Base-by-base conservation (phyloP, 176 grass and related monocot genomes). In the Oryza nivara region DNA sequence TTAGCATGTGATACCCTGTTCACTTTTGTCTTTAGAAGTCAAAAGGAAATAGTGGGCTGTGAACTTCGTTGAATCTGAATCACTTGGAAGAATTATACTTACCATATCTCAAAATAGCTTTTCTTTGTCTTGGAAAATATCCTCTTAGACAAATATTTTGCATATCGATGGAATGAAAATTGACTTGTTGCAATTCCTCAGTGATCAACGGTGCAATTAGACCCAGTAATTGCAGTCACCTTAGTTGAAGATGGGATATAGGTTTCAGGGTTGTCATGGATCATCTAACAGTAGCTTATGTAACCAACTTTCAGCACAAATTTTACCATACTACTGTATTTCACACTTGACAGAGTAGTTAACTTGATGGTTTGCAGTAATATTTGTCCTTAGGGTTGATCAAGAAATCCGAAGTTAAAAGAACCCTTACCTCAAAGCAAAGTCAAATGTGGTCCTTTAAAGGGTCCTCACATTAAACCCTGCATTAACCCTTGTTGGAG, bases 361-460 rank as follows among this genome's bases (percentile, higher is more conserved):
- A 56, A 20, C 9, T 68, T 61, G 5, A 7, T 11, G 1, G 2
- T 73, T 72, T 67, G 13, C n/a, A 52, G 54, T 30, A 34, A 9
- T 25, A 56, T 54, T 13, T 83, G 6, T 11, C 3, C 35, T 73
- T 72, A 10, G 61, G 2, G n/a, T 34, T 26, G 34, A 79, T 80
- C 23, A 54, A 72, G 49, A 52, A 63, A 51, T 40, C 23, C 49
- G 49, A 32, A 32, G 30, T 32, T 32, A 32, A 32, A 32, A 32
- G 30, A 32, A 32, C 30, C 30, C 30, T 32, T 71, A 73, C 72
- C 17, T 73, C 56, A 34, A 76, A 81, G 38, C 65, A 73, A 79
- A 70, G 64, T 87, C 51, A 80, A 79, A 80, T 80, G 75, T 80
- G 63, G 80, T 84, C 70, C 84, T 69, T 69, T 14, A 79, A 83